phyloP scores from a whole-genome alignment of 2,329 filamentous ascomycete genomes.

The Epicoccum sorghinum region DNA sequence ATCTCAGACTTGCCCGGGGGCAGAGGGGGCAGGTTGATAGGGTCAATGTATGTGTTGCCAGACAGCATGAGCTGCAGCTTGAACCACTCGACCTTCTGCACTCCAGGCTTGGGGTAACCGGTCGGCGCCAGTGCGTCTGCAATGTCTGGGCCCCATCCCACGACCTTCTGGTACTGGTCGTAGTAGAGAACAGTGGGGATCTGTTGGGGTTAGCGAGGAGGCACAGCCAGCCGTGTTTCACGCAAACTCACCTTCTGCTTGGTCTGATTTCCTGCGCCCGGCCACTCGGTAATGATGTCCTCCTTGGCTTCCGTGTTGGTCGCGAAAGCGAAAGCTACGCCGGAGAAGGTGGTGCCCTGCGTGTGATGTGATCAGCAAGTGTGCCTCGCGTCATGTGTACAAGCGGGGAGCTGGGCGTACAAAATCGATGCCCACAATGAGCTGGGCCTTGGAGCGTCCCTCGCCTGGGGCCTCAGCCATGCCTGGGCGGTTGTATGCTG shows the following conservation, averaged over 20 bases:
- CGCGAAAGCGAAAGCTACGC: slow-evolving; percentile 89
- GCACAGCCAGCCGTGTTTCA: not conserved
- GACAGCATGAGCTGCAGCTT: slow-evolving; percentile 99
- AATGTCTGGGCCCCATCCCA: slow-evolving; percentile 99
- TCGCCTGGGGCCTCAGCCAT: slow-evolving; percentile 80
- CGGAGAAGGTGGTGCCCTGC: slow-evolving; percentile 95
- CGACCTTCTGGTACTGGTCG: slow-evolving; percentile 98
- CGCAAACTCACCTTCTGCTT: slow-evolving; percentile 83
- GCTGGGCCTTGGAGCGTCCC: slow-evolving; percentile 89
- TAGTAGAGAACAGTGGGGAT: slow-evolving; percentile 99
- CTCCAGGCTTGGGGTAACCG: slow-evolving; percentile 94
- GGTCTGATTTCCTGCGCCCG: slow-evolving; percentile 93
- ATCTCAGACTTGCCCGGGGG: slow-evolving; percentile 98
- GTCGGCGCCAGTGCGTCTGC: slow-evolving; percentile 95
- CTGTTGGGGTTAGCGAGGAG: slow-evolving; percentile 55
- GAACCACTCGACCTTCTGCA: slow-evolving; percentile 99
- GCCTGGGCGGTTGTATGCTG: slow-evolving; percentile 39
- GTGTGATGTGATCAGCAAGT: slow-evolving; percentile 7
- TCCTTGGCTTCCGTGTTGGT: slow-evolving; percentile 98
- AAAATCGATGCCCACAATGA: slow-evolving; percentile 99
- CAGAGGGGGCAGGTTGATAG: slow-evolving; percentile 96
- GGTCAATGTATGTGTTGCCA: slow-evolving; percentile 98
- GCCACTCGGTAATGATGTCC: slow-evolving; percentile 99
- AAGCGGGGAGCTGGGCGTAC: slow-evolving; percentile 55
- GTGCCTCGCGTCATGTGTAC: slow-evolving; percentile 38